A percentile compares a stretch with the other conserved stretches of the same genome.
Conservation (phyloP, 805 yeast species). For the Huiozyma naganishii region DNA sequence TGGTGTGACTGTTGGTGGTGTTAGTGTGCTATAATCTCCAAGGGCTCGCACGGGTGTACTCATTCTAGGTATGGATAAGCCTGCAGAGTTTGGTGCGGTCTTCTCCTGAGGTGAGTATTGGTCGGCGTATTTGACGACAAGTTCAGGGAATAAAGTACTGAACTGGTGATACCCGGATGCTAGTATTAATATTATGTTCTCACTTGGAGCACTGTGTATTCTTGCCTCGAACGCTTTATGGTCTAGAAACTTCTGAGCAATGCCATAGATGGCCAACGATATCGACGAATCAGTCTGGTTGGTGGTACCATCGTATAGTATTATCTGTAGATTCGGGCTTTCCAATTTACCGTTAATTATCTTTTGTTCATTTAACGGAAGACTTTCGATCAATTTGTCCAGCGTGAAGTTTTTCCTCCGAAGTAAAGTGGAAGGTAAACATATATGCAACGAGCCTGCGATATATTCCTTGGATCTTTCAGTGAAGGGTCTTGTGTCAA, state of each 20-base stretch:
- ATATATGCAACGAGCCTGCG: slow-evolving; percentile 55
- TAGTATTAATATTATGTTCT: slow-evolving; percentile 10
- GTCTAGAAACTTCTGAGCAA: slow-evolving; percentile 18
- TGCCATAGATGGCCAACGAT: slow-evolving; percentile 20
- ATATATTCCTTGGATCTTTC: slow-evolving; percentile 56
- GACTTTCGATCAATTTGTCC: slow-evolving; percentile 47
- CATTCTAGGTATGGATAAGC: neutral
- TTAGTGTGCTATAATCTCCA: neutral
- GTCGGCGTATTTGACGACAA: neutral
- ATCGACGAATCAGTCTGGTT: slow-evolving; percentile 17
- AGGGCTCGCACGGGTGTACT: neutral
- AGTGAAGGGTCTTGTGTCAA: slow-evolving; percentile 72
- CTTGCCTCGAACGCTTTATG: neutral
- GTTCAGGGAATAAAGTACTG: slow-evolving; percentile 11
- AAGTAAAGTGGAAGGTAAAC: slow-evolving; percentile 81
- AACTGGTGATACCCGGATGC: slow-evolving; percentile 16
- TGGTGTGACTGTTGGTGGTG: neutral
- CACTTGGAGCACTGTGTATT: neutral
- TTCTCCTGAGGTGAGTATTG: neutral
- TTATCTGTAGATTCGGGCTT: slow-evolving; percentile 11
- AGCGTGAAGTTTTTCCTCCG: slow-evolving; percentile 66
- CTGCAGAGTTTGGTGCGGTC: neutral
- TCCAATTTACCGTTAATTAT: slow-evolving; percentile 4
- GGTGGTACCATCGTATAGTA: slow-evolving; percentile 18
- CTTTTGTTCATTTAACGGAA: slow-evolving; percentile 39